Evolutionary conservation across 2,329 filamentous ascomycete species (phyloP), one percentile per base, ranked within the genome.

Genomic region (Diaporthe australafricana): DNA sequence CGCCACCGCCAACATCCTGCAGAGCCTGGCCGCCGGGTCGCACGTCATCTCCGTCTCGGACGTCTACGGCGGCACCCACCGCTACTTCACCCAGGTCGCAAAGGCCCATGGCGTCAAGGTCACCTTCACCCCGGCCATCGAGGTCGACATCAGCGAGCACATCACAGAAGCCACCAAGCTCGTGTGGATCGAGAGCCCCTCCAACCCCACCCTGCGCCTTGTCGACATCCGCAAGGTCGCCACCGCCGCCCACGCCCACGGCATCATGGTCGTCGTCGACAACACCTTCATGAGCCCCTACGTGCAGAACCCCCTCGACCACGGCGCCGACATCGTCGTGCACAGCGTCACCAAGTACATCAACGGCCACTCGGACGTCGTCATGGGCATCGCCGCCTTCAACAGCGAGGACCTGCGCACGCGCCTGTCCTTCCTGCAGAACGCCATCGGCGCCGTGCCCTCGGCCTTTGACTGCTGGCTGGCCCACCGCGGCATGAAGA

Each of bases 291-390:
- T 98, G 80, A 96, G 93, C 74, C 96, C 96, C 40, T 99, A 98
- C 82, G 89, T 99, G 60, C 96, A 99, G 85, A 98, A 98, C 84
- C 96, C 96, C 4, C 90, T 99, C 70, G 92, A 97, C 80, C 94
- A 96, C 81, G 96, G 96, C 77, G 96, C 96, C 77, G 96, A 99
- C 83, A 95, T 98, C 75, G 96, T 98, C 76, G 93, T 98, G 53
- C 96, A 98, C 88, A 95, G 92, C 70, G 96, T 99, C 70, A 99
- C 96, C 55, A 99, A 99, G 86, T 99, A 98, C 85, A 98, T 99
- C 86, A 98, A 98, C 82, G 96, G 96, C 65, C 96, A 99, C 86
- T 89, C 91, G 81, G 96, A 99, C 82, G 96, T 99, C 11, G 92
- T 98, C 78, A 99, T 99, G 96, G 96, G 96, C 76, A 93, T 96